These are phyloP conservation scores for Pichia sp. DNA, from an alignment of 1,139 yeast genomes.

Conservation along the genomic window DNA sequence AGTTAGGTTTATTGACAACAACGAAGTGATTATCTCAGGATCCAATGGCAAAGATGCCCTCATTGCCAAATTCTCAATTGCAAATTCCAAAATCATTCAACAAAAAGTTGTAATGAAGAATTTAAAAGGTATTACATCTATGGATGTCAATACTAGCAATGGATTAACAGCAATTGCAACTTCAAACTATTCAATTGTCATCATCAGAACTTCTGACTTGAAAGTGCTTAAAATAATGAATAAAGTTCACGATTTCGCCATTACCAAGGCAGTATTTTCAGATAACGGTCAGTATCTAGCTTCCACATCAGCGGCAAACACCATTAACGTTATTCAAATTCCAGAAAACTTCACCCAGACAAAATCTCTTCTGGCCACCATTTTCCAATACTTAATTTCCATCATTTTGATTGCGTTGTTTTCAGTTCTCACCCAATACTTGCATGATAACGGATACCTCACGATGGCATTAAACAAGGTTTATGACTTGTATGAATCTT, in stretches of 20 bases:
- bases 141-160: slow-evolving; percentile 39
- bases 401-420: slow-evolving; percentile 35
- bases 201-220: slow-evolving; percentile 45
- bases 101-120: slow-evolving; percentile 41
- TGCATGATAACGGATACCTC: slow-evolving; percentile 29
- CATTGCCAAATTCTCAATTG: slow-evolving; percentile 35
- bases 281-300: slow-evolving; percentile 65
- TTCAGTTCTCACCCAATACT: slow-evolving; percentile 31
- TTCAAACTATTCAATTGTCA: slow-evolving; percentile 59
- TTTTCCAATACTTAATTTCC: slow-evolving; percentile 39
- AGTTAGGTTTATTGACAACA: slow-evolving; percentile 48
- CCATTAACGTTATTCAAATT: slow-evolving; percentile 53
- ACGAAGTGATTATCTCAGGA: slow-evolving; percentile 50
- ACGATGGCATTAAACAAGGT: slow-evolving; percentile 32
- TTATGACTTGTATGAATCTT: slow-evolving; percentile 31
- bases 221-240: slow-evolving; percentile 41
- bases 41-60: slow-evolving; percentile 38
- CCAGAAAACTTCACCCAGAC: slow-evolving; percentile 45
- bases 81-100: slow-evolving; percentile 35
- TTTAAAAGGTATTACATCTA: slow-evolving; percentile 59
- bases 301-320: slow-evolving; percentile 74
- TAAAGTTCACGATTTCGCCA: slow-evolving; percentile 71
- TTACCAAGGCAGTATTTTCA: slow-evolving; percentile 66
- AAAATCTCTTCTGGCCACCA: slow-evolving; percentile 36
- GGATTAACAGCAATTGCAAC: slow-evolving; percentile 65